Evolutionary conservation across 2,329 filamentous ascomycete species (phyloP), one percentile per base, ranked within the genome.

Genomic region (Chalara sp.): DNA sequence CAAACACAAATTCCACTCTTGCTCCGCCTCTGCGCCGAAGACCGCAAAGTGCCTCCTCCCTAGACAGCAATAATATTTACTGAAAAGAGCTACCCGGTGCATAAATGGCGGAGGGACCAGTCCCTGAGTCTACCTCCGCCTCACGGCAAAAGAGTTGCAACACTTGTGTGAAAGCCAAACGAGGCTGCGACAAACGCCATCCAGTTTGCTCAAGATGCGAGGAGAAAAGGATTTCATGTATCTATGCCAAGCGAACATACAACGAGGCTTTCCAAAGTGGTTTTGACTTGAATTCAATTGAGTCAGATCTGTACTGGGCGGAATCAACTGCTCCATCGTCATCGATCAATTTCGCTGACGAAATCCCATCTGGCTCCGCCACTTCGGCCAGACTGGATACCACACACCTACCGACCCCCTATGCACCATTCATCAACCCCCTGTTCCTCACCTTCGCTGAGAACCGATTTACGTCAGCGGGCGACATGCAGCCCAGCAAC

Each of bases 141-240:
- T 57, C 67, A 35, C 56, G 63, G 44, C 65, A 67, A 50, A 67
- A 67, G 53, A 67, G 63, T 33, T 71, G 69, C 56, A 63, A 69
- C 53, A 64, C 60, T 48, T 71, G 68, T 51, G 69, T 69, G 30
- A 68, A 66, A 55, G 64, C 65, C 29, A 71, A 70, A 56, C 64
- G 69, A 29, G 66, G 68, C 7, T 70, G 69, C 50, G 68, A 71
- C 53, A 69, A 68, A 56, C 65, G 63, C 32, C 60, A 62, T 8
- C 68, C 69, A 2, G 39, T 60, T 28, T 71, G 69, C 54, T 67
- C 67, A 29, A 61, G 69, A 30, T 71, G 69, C 49, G 59, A 60
- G 42, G 66, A 69, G 56, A 71, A 67, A 53, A 64, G 63, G 32
- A 55, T 65, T 21, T 49, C 58, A 43, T 71, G 69, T 52, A 47